A percentile compares a stretch with the other conserved stretches of the same genome.
phyloP scores from a whole-genome alignment of 768 basidiomycete genomes.

The Xerocomellus dryophilus region DNA sequence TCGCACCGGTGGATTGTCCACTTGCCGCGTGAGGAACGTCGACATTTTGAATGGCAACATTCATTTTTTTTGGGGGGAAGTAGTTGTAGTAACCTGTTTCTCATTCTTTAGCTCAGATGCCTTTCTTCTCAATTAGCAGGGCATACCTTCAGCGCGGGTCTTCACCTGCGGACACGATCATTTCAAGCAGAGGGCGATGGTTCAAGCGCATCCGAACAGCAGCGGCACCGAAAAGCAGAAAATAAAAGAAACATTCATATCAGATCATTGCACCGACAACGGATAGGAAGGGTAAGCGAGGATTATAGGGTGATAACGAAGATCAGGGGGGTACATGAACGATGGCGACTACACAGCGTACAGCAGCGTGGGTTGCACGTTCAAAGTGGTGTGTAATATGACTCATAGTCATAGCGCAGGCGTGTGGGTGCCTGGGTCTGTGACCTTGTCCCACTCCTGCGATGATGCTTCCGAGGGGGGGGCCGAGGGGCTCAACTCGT shows the following conservation, averaged over 20 bases:
- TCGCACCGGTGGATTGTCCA: slow-evolving; percentile 12
- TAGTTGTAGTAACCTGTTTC: slow-evolving; percentile 66
- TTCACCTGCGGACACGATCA: slow-evolving; percentile 49
- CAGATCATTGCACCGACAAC: slow-evolving; percentile 46
- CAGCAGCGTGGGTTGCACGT: slow-evolving; percentile 29
- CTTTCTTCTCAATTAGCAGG: slow-evolving; percentile 8
- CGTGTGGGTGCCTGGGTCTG: slow-evolving; percentile 64
- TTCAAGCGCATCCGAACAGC: slow-evolving; percentile 19
- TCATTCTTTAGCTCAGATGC: slow-evolving; percentile 17
- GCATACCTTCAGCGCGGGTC: slow-evolving; percentile 74
- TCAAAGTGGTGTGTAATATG: slow-evolving; percentile 26
- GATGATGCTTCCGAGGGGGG: slow-evolving; percentile 86
- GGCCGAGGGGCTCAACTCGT: slow-evolving; percentile 59
- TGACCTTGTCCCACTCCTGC: slow-evolving; percentile 87
- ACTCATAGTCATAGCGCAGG: slow-evolving; percentile 40
- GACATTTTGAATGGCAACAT: slow-evolving; percentile 56
- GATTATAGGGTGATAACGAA: slow-evolving; percentile 16
- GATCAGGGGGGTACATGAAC: slow-evolving; percentile 24
- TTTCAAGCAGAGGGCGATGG: slow-evolving; percentile 6
- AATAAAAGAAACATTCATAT: slow-evolving; percentile 47
- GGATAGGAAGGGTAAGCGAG: slow-evolving; percentile 19
- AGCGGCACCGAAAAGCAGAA: slow-evolving; percentile 24
- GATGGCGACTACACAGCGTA: slow-evolving; percentile 31
- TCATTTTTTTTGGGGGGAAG: slow-evolving; percentile 73
- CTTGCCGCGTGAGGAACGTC: slow-evolving; percentile 22